Conservation (phyloP, 306 rosid genomes). For the Fragaria vesca region DNA sequence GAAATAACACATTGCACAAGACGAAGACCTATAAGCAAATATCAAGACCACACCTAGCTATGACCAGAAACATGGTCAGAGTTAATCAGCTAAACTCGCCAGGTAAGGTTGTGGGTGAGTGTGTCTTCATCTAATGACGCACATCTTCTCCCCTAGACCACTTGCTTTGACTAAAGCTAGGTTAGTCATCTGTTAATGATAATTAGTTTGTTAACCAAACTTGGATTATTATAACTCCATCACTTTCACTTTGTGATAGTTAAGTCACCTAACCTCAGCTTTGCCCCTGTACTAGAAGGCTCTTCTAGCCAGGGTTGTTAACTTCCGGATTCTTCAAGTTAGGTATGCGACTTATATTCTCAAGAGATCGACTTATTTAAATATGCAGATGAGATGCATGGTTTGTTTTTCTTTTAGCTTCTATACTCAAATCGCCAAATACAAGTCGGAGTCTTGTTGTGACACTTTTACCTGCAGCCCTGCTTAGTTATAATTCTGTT, state of each 20-base stretch:
- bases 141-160: not conserved
- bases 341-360: not conserved
- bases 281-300: not conserved
- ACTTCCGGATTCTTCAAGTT: not conserved
- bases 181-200: not conserved
- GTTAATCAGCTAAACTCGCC: not conserved
- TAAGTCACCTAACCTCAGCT: not conserved
- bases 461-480: too few species aligned
- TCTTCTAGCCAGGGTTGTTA: not conserved
- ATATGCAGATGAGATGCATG: not conserved
- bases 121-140: not conserved
- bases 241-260: not conserved
- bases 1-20: not conserved
- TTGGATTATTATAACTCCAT: not conserved
- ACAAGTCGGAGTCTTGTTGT: too few species aligned
- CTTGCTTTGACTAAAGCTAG: not conserved
- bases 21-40: not conserved
- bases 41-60: not conserved
- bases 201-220: not conserved
- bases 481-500: too few species aligned
- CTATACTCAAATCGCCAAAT: too few species aligned
- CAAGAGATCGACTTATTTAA: not conserved
- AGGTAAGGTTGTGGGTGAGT: not conserved
- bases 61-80: not conserved
- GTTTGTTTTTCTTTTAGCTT: not conserved